Evolutionary conservation across 2,329 filamentous ascomycete species (phyloP), one percentile per base, ranked within the genome.

Genomic region (Plectosphaerella plurivora): DNA sequence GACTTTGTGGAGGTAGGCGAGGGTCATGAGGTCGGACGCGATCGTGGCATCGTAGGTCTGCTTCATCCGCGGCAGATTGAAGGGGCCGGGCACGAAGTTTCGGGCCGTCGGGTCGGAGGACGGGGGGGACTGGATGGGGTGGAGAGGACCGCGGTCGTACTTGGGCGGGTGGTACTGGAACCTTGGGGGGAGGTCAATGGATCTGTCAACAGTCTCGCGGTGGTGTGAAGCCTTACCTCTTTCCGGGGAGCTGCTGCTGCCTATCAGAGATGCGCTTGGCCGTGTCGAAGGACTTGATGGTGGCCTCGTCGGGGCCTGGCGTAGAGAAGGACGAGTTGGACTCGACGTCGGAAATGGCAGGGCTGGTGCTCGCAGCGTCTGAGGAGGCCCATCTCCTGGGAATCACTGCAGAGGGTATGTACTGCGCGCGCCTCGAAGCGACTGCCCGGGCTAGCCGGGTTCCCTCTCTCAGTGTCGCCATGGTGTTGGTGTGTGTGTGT

Each of bases 91-190:
- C 24, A 89, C 78, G 69, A 94, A 99, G 65, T 91, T 79, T 66
- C 94, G 88, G 54, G 94, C 96, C 25, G 87, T 82, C 1, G 92
- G 92, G 63, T 97, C 89, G 57, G 92, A 94, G 49, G 86, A 82
- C 39, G 85, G 81, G n/a, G 91, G 93, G 54, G 91, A 89, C 74
- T 96, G 91, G 64, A 97, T 85, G 49, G 94, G 94, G 68, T 97
- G 92, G 22, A 97, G 79, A 58, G 92, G 92, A 52, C 94, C 94
- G 64, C 93, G 89, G 71, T 96, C 86, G 80, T 92, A 99, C 74
- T 93, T 94, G 57, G 94, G 94, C 49, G 93, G 87, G 59, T 92
- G 91, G 72, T 88, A 97, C 72, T 96, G 89, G 75, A 97, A 99
- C 79, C 93, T 58, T 22, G 33, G 7, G 20, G 37, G 12, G 37